Base-by-base conservation (phyloP, 2,329 filamentous ascomycete species). In the Fusarium sacchari region DNA sequence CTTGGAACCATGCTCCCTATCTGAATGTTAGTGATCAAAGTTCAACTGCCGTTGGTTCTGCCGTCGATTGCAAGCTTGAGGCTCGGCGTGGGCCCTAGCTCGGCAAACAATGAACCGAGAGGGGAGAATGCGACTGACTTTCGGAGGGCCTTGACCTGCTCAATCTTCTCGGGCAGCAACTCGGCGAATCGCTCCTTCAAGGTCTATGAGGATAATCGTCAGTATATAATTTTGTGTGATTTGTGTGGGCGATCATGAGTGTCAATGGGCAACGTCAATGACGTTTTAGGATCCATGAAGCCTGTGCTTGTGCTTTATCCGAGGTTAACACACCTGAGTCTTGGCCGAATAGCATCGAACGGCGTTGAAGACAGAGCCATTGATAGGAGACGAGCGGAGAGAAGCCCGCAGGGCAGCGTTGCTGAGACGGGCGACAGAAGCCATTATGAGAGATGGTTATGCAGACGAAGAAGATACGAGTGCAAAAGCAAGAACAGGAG, bases 141-240 rank as follows among this genome's bases (percentile, higher is more conserved):
- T 85, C 94, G 91, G 82, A 99, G 92, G 85, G 94, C 92, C 94
- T 99, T 99, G 89, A 99, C 95, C 91, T 98, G 94, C 88, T 99
- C 96, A 83, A 98, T 93, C 91, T 98, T 97, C 84, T 92, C 94
- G 80, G 96, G 96, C 74, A 99, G 89, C 82, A 96, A 93, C 85
- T 96, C 95, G 83, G 96, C 96, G 85, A 99, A 98, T 83, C 95
- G 96, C 85, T 99, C 96, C 90, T 99, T 99, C 83, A 99, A 88
- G 79, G 95, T 95, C 96, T 99, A 61, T 13, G 46, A 61, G 37
- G 30, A 49, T 39, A 57, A 71, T 26, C 26, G 43, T 73, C 22
- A 73, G 71, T 36, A 43, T 20, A 37, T 49, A 24, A 28, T 57
- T 50, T 59, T 40, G 15, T 50, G 18, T 55, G 30, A 28, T 32